phyloP scores from a whole-genome alignment of 176 grass and related monocot species.

The Eleusine indica region DNA sequence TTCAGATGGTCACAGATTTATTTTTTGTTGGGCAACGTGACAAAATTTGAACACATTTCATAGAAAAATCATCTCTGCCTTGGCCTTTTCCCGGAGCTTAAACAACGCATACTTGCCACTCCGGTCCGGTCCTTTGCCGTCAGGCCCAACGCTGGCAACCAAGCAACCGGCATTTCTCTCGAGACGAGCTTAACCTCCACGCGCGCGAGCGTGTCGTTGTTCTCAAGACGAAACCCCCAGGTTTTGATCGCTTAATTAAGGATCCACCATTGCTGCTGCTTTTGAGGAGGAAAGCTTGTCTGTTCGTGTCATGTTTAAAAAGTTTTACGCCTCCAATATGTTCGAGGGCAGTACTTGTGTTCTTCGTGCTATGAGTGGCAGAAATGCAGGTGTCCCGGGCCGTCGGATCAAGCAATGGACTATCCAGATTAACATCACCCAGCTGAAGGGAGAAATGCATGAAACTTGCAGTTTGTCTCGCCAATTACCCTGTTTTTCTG shows the following conservation, averaged over 20 bases:
- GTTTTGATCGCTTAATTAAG: slow-evolving; percentile 47
- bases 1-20: slow-evolving; percentile 1
- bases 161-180: slow-evolving; percentile 18
- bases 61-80: background rate
- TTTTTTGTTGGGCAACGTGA: slow-evolving; percentile 7
- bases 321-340: background rate
- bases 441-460: background rate
- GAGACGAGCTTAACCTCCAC: slow-evolving; percentile 45
- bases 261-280: slow-evolving; percentile 45
- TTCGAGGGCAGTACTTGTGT: background rate
- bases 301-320: slow-evolving; percentile 42
- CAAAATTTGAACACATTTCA: slow-evolving; percentile 29
- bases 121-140: slow-evolving; percentile 24
- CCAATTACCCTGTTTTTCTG: background rate
- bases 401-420: slow-evolving; percentile 1
- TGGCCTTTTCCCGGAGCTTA: slow-evolving; percentile 14
- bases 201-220: slow-evolving; percentile 38
- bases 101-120: slow-evolving; percentile 39
- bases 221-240: slow-evolving; percentile 27
- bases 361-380: background rate
- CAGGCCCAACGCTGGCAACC: slow-evolving; percentile 28
- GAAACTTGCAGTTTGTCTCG: background rate
- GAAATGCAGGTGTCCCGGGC: background rate
- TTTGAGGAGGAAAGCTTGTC: slow-evolving; percentile 53
- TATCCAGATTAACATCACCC: background rate